Evolutionary conservation across 495 filamentous ascomycete genomes (phyloP).

Genomic region (Penicillium lividum): DNA sequence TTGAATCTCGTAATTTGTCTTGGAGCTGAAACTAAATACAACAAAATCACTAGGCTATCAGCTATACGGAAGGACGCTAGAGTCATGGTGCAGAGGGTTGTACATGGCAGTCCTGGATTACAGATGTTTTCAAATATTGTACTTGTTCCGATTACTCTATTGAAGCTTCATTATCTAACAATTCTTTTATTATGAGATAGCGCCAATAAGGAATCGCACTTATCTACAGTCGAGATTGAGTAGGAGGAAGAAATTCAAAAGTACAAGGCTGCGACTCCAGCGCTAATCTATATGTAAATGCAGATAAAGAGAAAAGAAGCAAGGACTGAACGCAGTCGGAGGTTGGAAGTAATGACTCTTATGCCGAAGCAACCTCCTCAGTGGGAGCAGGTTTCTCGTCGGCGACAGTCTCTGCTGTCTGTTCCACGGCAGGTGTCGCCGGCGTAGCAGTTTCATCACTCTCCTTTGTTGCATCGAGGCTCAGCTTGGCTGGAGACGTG

Average conservation of each 20-base stretch:
- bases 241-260: conserved; percentile 8
- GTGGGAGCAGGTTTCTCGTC: conserved; percentile 1
- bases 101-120: background rate
- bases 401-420: conserved; percentile 2
- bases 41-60: too few species aligned
- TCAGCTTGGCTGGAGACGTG: conserved; percentile 23
- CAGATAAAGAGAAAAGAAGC: conserved; percentile 9
- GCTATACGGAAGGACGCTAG: background rate
- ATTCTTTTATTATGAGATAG: conserved; percentile 14
- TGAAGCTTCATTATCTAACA: background rate
- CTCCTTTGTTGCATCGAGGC: conserved; percentile 13
- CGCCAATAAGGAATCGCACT: conserved; percentile 14
- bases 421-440: conserved; percentile 1
- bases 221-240: conserved; percentile 25
- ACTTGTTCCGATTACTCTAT: background rate
- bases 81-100: background rate
- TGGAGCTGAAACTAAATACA: too few species aligned
- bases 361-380: conserved; percentile 11
- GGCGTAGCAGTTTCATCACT: conserved; percentile 16
- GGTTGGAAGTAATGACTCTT: background rate
- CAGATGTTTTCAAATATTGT: background rate
- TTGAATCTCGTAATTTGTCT: background rate
- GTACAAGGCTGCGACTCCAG: conserved; percentile 9
- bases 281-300: conserved; percentile 27
- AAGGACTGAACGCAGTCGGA: background rate